phyloP scores from a whole-genome alignment of 805 yeast genomes.

The Wickerhamomyces xylosicus region DNA sequence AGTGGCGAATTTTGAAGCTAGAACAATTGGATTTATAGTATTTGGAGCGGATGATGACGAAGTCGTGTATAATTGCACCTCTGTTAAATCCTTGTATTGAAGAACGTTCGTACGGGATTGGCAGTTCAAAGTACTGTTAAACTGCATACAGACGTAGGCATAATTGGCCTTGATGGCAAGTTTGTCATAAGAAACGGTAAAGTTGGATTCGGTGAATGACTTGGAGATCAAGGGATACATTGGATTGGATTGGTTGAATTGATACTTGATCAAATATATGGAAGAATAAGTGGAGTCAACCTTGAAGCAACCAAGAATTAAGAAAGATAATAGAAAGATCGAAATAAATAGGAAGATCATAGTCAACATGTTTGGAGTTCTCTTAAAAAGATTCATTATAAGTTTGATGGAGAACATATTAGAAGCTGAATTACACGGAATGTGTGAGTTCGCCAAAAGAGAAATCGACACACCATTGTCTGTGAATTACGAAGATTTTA shows the following conservation, averaged over 20 bases:
- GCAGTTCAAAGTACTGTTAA: constrained; percentile 26
- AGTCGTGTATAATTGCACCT: constrained; percentile 25
- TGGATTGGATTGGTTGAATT: constrained; percentile 36
- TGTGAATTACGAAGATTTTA: too few relatives aligned
- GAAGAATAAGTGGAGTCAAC: constrained; percentile 31
- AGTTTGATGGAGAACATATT: constrained; percentile 1
- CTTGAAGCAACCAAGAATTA: constrained; percentile 45
- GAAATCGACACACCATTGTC: too few relatives aligned
- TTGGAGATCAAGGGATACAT: constrained; percentile 29
- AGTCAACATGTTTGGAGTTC: constrained; percentile 32
- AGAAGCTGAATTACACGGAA: neutral
- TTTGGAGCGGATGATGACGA: constrained; percentile 22
- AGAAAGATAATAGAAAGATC: constrained; percentile 40
- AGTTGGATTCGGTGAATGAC: constrained; percentile 22
- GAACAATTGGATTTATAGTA: constrained; percentile 32
- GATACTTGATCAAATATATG: constrained; percentile 37
- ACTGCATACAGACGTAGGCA: constrained; percentile 42
- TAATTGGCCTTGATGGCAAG: constrained; percentile 44
- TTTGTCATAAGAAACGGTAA: constrained; percentile 25
- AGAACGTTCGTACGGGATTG: constrained; percentile 21
- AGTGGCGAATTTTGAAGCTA: constrained; percentile 35
- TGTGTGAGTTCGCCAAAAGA: too few relatives aligned
- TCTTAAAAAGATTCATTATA: constrained; percentile 21
- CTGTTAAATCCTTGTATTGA: constrained; percentile 18
- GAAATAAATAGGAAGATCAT: constrained; percentile 34